Base-by-base conservation (phyloP, 1,284 basidiomycete genomes). In the Cryptococcus depauperatus region DNA sequence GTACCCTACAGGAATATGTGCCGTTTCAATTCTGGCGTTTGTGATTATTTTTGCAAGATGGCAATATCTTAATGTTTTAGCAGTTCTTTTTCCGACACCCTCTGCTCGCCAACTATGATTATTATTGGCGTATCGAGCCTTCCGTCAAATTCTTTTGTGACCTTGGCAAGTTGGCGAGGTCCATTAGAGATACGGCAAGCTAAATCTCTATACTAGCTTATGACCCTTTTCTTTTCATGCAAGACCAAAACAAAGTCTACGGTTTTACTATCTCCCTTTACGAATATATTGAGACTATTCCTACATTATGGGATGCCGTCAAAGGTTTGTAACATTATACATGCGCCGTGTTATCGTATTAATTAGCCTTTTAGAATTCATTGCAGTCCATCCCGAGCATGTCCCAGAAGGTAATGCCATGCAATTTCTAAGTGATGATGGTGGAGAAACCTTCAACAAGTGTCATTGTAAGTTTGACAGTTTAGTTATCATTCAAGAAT, bases 71-170 rank as follows among this genome's bases (percentile, higher is more conserved):
- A 29, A 14, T 25, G 14, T 8, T 13, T 10, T 16, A 2, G 5
- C 51, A 84, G 81, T 88, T 80, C 70, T 85, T 88, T 72, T 89
- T 80, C 71, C 75, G 77, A 33, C 86, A 91, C 58, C 79, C 82
- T 52, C 73, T 92, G 11, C 73, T 92, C 33, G 78, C 81, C 52
- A 75, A 81, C 43, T 91, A 85, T 72, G 84, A 81, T 60, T 96
- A 92, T 72, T 96, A 96, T 72, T 96, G 92, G 92, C 81, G 82
- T 60, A 80, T 88, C 66, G 77, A 79, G 76, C 85, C 85, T 3
- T 77, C 77, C 40, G 80, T 88, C 51, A 78, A 81, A 61, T 84
- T 79, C 62, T 84, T 79, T 63, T 90, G 87, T 59, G 82, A 87
- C 56, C 48, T 87, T 35, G 47, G 66, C 66, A 41, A 49, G 64